These are phyloP conservation scores for Anethum foeniculum DNA, from an alignment of 140 eudicot genomes.

Conservation along the genomic window DNA sequence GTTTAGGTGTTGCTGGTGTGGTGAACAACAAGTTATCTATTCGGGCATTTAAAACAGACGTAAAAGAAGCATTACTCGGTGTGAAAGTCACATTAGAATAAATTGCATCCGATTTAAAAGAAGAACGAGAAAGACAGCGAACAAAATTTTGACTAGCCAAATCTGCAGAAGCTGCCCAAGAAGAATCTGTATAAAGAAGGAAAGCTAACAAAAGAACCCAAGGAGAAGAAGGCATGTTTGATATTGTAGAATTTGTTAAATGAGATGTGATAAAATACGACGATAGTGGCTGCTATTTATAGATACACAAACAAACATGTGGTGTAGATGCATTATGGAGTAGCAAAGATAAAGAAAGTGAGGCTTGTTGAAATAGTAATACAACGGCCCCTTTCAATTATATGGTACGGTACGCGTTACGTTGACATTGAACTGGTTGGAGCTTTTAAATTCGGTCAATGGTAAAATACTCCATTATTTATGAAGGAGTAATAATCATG, in stretches of 20 bases:
- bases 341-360: too few species aligned
- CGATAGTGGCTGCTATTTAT: background rate
- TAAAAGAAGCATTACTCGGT: background rate
- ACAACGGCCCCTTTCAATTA: too few species aligned
- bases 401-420: too few species aligned
- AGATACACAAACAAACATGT: too few species aligned
- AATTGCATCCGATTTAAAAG: background rate
- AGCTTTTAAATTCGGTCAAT: too few species aligned
- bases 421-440: too few species aligned
- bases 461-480: too few species aligned
- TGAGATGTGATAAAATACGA: background rate
- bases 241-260: too few species aligned
- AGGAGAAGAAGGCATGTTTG: background rate
- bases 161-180: background rate
- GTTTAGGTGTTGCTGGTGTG: slow-evolving; percentile 5
- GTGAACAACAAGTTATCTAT: background rate
- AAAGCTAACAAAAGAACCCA: background rate
- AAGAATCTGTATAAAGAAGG: background rate
- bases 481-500: too few species aligned
- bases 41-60: background rate
- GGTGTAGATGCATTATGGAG: too few species aligned
- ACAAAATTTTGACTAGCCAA: background rate
- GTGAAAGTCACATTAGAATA: background rate
- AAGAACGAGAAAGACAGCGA: slow-evolving; percentile 4
- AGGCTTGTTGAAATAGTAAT: too few species aligned